Base-by-base conservation (phyloP, 208 protist genomes). In the Crithidia expoeki region DNA sequence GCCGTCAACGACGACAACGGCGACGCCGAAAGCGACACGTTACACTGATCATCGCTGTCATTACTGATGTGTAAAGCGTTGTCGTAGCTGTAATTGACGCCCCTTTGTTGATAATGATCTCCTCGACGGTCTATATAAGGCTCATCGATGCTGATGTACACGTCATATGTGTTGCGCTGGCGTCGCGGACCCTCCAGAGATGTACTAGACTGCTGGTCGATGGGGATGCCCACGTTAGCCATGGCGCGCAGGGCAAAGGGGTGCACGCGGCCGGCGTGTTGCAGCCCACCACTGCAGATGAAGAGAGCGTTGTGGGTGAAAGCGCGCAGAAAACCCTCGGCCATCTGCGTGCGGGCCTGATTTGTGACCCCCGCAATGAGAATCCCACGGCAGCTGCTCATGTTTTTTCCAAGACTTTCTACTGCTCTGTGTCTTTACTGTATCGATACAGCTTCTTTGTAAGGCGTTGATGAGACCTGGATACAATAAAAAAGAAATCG, bases 291-390 rank as follows among this genome's bases (percentile, higher is more conserved):
- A 59, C 91, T 96, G 70, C 76, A 76, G 28, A 96, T 75, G 56
- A 89, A 93, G n/a, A 96, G 52, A 7, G 74, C 47, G 55, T 78
- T 71, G 33, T 44, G 51, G 5, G 86, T 90, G 51, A 92, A 65
- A 16, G 61, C 34, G 11, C 88, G 86, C 57, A 96, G 66, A 28
- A 94, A 77, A 6, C 75, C 86, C 79, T 96, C 88, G 7, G 91
- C 86, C 88, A 96, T 96, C 74, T 93, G 86, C 56, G 91, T 96
- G 12, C 91, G 76, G 7, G 91, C 86, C 2, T 69, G 63, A 49
- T 96, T 96, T 30, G 88, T 90, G 10, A 86, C 59, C 2, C 86
- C 88, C 5, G 86, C 88, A 46, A 96, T 78, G 11, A 96, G 55
- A 55, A 96, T 86, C 16, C 91, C 91, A 2, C 91, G 84, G 58